Base-by-base conservation (phyloP, 148 eudicot genomes). In the Amaranthus palmeri region DNA sequence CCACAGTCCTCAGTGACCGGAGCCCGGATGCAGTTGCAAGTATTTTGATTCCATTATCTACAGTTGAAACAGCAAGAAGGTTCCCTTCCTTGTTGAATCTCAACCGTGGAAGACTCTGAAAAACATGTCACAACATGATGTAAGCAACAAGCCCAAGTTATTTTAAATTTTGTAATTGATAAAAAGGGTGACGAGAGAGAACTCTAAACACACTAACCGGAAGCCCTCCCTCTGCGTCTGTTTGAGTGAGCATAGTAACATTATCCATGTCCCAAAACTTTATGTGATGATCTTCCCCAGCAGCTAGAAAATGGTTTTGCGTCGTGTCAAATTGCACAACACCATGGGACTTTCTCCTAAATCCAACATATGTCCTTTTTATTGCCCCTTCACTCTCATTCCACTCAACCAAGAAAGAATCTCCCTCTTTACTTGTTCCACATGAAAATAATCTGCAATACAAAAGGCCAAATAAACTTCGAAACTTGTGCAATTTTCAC, bases 231-330 rank as follows among this genome's bases (percentile, higher is more conserved):
- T 87, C 92, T 43, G 96, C 98, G 73, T 90, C 96, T 50, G 85
- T 85, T 67, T 78, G 81, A 47, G 90, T 79, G 41, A 92, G 80
- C 48, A 83, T 36, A 72, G 81, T 87, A 70, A 52, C 61, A 66
- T 80, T 84, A 75, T 93, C 98, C 98, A 90, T 88, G 76, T 93
- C 96, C 98, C 98, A 93, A 78, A 90, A 87, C 77, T 93, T 93
- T 46, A 93, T 88, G 77, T 90, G 96, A 79, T 76, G 79, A 56
- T 93, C 97, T 72, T 93, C 98, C 60, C 98, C 98, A 3, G 80
- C 98, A 66, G 97, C 98, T 79, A 93, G 84, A 69, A 93, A 89
- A 80, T 79, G 92, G 78, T 93, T 93, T 73, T 91, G 88, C 60
- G 98, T 87, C 2, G 97, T 86, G 67, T 95, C 98, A 71, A 95